Evolutionary conservation across 495 filamentous ascomycete species (phyloP).

Genomic region (Aspergillus leporis): DNA sequence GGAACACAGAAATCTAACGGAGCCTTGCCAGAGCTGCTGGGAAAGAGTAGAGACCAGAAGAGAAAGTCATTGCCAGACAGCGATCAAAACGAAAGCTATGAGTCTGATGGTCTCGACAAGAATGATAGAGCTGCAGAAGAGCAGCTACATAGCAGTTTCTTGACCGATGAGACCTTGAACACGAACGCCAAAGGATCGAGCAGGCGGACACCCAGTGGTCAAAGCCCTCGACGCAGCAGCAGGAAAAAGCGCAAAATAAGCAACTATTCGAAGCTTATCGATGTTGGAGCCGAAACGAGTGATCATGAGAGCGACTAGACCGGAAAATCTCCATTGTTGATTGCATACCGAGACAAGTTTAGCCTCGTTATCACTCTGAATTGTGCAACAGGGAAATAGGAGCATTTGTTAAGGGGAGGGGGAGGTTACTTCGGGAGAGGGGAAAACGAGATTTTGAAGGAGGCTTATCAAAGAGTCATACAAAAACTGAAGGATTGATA

Average conservation of each 20-base stretch:
- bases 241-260: conserved; percentile 33
- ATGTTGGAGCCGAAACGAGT: conserved; percentile 28
- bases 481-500: background rate
- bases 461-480: background rate
- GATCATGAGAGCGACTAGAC: conserved; percentile 16
- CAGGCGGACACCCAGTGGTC: background rate
- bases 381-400: background rate
- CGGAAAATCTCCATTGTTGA: background rate
- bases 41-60: background rate
- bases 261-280: conserved; percentile 29
- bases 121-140: conserved; percentile 2
- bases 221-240: conserved; percentile 17
- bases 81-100: background rate
- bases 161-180: background rate
- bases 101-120: conserved; percentile 3
- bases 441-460: background rate
- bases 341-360: background rate
- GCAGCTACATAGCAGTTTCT: conserved; percentile 1
- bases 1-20: background rate
- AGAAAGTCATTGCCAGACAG: background rate
- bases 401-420: background rate
- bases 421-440: background rate
- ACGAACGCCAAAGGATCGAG: background rate
- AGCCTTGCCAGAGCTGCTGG: background rate
- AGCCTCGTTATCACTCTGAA: background rate